Evolutionary conservation across 352 stramenopile species (phyloP).

Genomic region (Pythium aristosporum): DNA sequence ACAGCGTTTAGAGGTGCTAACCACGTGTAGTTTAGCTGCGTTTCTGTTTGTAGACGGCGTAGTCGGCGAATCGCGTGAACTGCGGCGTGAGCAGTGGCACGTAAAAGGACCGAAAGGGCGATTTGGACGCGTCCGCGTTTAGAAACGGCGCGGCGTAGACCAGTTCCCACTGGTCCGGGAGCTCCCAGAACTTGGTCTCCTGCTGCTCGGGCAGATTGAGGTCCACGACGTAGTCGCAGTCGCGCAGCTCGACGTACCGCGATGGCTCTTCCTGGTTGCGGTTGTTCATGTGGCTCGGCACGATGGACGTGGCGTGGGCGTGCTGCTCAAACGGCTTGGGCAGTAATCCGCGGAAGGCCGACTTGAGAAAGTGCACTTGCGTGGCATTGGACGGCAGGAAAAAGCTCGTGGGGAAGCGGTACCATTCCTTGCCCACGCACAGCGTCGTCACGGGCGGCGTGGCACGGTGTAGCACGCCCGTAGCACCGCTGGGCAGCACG

Average conservation of each 20-base stretch:
- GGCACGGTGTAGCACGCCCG: constrained; percentile 21
- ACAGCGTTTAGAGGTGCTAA: too few species aligned
- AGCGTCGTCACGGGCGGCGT: constrained; percentile 44
- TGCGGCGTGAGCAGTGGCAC: constrained; percentile 62
- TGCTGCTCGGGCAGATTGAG: constrained; percentile 60
- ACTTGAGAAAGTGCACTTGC: constrained; percentile 90
- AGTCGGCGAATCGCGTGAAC: constrained; percentile 55
- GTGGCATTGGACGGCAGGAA: constrained; percentile 90
- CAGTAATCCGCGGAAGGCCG: constrained; percentile 92
- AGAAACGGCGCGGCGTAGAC: constrained; percentile 61
- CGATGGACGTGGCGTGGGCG: constrained; percentile 54
- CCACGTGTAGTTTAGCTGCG: constrained; percentile 4
- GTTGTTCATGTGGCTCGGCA: constrained; percentile 92
- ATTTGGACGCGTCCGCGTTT: constrained; percentile 55
- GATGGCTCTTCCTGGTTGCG: constrained; percentile 89
- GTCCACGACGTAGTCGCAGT: constrained; percentile 92
- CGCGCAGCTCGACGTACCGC: constrained; percentile 74
- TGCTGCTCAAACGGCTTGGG: constrained; percentile 90
- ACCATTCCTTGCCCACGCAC: constrained; percentile 98
- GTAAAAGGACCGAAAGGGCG: constrained; percentile 75
- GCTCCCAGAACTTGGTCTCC: constrained; percentile 68
- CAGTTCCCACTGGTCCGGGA: constrained; percentile 47
- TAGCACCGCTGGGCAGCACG: constrained; percentile 45
- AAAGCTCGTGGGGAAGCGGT: constrained; percentile 95
- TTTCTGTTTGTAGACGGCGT: constrained; percentile 68